Conservation (phyloP, 1,284 basidiomycete species). For the Naganishia sp. region DNA sequence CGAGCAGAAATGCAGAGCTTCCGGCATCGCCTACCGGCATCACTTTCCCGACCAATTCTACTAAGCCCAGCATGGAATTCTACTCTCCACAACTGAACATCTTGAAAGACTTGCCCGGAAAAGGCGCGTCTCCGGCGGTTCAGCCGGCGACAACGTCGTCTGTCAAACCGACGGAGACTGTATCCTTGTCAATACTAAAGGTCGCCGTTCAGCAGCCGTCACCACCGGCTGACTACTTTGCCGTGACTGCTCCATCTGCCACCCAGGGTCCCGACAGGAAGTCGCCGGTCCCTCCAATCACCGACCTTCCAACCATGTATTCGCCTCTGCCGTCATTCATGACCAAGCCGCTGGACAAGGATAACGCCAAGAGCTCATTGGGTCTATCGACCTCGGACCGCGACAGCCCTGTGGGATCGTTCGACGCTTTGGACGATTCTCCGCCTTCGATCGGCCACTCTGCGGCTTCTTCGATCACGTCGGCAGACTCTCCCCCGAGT, state of each 20-base stretch:
- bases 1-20: constrained; percentile 28
- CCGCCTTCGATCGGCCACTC: constrained; percentile 42
- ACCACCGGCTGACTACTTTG: constrained; percentile 38
- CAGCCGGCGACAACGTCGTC: neutral
- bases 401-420: neutral
- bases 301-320: constrained; percentile 26
- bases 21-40: constrained; percentile 44
- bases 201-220: constrained; percentile 39
- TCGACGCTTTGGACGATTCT: constrained; percentile 35
- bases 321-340: constrained; percentile 16
- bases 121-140: neutral
- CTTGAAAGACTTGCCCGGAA: constrained; percentile 25
- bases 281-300: constrained; percentile 14
- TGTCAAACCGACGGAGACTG: neutral
- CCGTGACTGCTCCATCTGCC: constrained; percentile 14
- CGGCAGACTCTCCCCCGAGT: constrained; percentile 45
- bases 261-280: constrained; percentile 29
- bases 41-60: constrained; percentile 16
- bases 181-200: constrained; percentile 32
- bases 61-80: constrained; percentile 42
- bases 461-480: constrained; percentile 32
- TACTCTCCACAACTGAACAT: constrained; percentile 45
- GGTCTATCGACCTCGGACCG: constrained; percentile 7
- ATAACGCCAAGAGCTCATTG: neutral
- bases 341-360: neutral